Conservation (phyloP, 1,139 yeast genomes). For the Wickerhamomyces sp. region DNA sequence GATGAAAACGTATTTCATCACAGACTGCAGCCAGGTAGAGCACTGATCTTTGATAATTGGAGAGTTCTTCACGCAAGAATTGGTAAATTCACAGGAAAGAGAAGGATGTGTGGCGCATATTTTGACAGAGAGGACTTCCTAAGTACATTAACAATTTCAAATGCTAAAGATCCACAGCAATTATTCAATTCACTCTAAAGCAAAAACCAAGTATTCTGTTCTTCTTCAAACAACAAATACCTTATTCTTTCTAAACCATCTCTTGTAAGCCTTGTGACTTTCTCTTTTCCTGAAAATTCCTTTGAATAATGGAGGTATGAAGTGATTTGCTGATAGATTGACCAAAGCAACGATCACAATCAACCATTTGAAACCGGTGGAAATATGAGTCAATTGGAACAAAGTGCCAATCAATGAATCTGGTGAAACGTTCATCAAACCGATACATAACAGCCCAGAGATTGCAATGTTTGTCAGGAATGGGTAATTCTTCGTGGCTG, state of each 20-base stretch:
- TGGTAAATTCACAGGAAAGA: constrained; percentile 56
- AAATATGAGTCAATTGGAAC: constrained; percentile 69
- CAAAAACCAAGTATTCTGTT: neutral
- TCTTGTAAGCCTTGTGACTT: constrained; percentile 33
- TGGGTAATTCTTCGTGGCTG: constrained; percentile 62
- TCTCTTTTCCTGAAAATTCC: constrained; percentile 27
- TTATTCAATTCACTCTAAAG: constrained; percentile 23
- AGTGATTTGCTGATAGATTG: constrained; percentile 41
- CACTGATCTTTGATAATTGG: constrained; percentile 73
- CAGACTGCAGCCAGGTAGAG: constrained; percentile 63
- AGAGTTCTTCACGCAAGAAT: constrained; percentile 69
- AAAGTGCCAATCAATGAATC: constrained; percentile 53
- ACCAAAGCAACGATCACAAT: constrained; percentile 41
- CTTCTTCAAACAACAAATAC: constrained; percentile 12
- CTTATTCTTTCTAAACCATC: constrained; percentile 21
- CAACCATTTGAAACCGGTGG: constrained; percentile 44
- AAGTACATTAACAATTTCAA: constrained; percentile 47
- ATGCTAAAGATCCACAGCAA: constrained; percentile 47
- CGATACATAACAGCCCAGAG: constrained; percentile 43
- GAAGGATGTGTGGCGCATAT: constrained; percentile 77
- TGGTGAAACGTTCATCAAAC: constrained; percentile 45
- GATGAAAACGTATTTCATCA: constrained; percentile 50
- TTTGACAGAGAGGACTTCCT: constrained; percentile 66
- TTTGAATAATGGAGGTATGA: constrained; percentile 28
- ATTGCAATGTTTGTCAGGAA: constrained; percentile 57